Evolutionary conservation across 2,329 filamentous ascomycete genomes (phyloP), one percentile per base, ranked within the genome.

Genomic region (Colletotrichum sp.): DNA sequence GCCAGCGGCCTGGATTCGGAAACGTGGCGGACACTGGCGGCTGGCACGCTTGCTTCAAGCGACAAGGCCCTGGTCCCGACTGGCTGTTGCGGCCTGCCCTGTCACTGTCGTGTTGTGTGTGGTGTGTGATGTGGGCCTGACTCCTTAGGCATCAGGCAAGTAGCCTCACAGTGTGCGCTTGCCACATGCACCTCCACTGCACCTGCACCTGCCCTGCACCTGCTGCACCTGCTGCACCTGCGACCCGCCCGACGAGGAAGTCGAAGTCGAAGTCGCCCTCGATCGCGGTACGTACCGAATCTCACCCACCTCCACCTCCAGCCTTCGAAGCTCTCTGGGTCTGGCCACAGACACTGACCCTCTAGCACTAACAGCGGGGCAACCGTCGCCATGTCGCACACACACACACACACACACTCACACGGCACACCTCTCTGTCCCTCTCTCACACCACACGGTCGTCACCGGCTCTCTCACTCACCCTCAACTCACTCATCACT

Each of bases 1-100:
- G 49, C 69, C 52, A 59, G 15, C 61, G 49, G 71, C 66, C 66
- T 77, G 65, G 61, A 77, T 75, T 77, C 66, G 75, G 75, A 77
- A 77, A 71, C 75, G 71, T 71, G 75, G 75, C 39, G 39, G 39
- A n/a, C 39, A 44, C 39, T 44, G 39, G 39, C 75, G 75, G 66
- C 71, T 77, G 75, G 71, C 71, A 77, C 75, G 65, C 75, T 62
- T 71, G 65, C 75, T 30, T 63, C 69, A 73, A 76, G 64, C 69
- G 73, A 73, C 69, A 68, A 44, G 52, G 32, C 63, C 32, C 36
- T 25, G 36, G 36, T 55, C 69, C 44, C 27, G 25, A 44, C 16
- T 67, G 72, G 68, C 68, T 70, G 68, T 22, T 15, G 67, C 15
- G 5, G 39, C 39, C 39, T 44, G 39, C 39, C 39, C 19, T 44